Conservation (phyloP, 345 rosid species). For the Linum trigynum region DNA sequence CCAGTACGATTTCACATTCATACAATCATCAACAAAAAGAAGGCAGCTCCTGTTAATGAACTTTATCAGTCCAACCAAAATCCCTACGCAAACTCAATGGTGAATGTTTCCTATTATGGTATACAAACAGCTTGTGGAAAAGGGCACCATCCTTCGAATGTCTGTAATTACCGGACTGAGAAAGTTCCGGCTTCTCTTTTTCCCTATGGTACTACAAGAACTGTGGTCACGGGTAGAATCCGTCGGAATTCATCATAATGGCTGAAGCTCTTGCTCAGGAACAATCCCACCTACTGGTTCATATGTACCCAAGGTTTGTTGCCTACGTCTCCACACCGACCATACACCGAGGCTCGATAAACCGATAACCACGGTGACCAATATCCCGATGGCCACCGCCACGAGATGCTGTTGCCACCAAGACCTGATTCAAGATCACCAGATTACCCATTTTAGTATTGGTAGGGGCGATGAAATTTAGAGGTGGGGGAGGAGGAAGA, state of each 20-base stretch:
- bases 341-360: constrained; percentile 38
- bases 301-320: constrained; percentile 30
- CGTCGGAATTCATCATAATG: constrained; percentile 18
- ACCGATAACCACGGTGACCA: constrained; percentile 30
- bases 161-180: no score
- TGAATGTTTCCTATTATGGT: no score
- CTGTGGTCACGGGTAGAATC: background rate
- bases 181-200: no score
- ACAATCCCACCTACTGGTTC: constrained; percentile 49
- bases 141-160: no score
- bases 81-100: no score
- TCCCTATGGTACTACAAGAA: no score
- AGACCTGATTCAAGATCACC: constrained; percentile 32
- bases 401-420: constrained; percentile 51
- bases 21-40: no score
- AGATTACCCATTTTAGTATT: background rate
- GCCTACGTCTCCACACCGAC: constrained; percentile 40
- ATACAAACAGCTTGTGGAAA: no score
- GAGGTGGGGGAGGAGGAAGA: background rate
- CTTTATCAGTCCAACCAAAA: no score
- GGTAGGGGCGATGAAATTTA: background rate
- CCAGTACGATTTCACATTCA: no score
- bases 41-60: no score
- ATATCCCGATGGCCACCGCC: constrained; percentile 28
- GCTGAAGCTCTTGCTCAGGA: constrained; percentile 78